These are phyloP conservation scores for Butyriboletus appendiculatus DNA, from an alignment of 1,284 basidiomycete genomes.

Conservation along the genomic window DNA sequence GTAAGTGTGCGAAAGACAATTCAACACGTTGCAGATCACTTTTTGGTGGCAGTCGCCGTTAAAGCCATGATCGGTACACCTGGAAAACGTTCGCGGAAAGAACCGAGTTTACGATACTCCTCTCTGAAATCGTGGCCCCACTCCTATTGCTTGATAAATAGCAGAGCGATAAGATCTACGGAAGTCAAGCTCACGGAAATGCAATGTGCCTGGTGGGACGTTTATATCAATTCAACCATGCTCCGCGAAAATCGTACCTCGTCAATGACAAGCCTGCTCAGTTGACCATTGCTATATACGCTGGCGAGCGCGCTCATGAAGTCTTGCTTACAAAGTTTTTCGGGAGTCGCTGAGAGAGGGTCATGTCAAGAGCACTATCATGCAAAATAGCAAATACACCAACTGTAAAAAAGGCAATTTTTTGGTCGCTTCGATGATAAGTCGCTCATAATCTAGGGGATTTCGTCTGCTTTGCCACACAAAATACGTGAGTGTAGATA, in stretches of 20 bases:
- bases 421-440: constrained; percentile 60
- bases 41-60: constrained; percentile 74
- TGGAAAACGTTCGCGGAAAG: constrained; percentile 68
- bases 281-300: constrained; percentile 53
- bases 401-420: constrained; percentile 74
- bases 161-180: background rate
- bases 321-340: constrained; percentile 61
- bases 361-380: constrained; percentile 10
- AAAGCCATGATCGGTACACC: constrained; percentile 82
- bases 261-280: constrained; percentile 78
- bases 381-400: constrained; percentile 21
- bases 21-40: constrained; percentile 38
- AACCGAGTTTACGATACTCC: constrained; percentile 72
- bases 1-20: background rate
- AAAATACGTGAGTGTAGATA: constrained; percentile 22
- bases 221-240: constrained; percentile 2
- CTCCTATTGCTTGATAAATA: constrained; percentile 50
- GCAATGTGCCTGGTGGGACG: constrained; percentile 66
- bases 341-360: constrained; percentile 61
- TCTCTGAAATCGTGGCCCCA: constrained; percentile 84
- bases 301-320: constrained; percentile 53
- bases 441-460: constrained; percentile 59
- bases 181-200: constrained; percentile 59
- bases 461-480: background rate
- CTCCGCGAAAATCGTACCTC: constrained; percentile 51